These are phyloP conservation scores for Phytophthora pini DNA, from an alignment of 352 stramenopile species.

Conservation along the genomic window DNA sequence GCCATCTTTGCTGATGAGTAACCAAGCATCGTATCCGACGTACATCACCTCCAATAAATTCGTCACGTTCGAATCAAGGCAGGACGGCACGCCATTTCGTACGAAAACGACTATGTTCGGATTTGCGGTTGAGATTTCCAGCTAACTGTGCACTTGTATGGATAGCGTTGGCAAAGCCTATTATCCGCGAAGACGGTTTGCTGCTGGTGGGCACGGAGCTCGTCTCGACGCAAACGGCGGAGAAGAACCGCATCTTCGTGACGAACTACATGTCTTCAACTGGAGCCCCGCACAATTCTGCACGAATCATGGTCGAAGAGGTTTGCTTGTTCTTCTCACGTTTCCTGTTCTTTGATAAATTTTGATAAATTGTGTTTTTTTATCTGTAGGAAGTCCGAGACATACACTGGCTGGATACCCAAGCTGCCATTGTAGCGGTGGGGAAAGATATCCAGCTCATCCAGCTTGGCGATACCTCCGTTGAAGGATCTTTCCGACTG, in stretches of 20 bases:
- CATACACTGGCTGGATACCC: slow-evolving; percentile 64
- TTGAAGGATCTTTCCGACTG: slow-evolving; percentile 38
- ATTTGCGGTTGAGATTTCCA: neutral
- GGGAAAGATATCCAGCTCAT: slow-evolving; percentile 79
- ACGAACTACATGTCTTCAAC: slow-evolving; percentile 49
- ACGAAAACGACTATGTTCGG: slow-evolving; percentile 12
- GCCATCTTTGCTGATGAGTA: slow-evolving; percentile 21
- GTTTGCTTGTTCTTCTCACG: slow-evolving; percentile 32
- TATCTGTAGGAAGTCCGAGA: slow-evolving; percentile 71
- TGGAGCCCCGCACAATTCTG: slow-evolving; percentile 18
- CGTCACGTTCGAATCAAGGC: slow-evolving; percentile 41
- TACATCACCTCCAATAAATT: slow-evolving; percentile 20
- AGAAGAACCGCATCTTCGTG: slow-evolving; percentile 71
- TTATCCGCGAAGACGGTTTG: slow-evolving; percentile 76
- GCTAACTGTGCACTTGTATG: slow-evolving; percentile 13
- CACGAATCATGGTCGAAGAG: slow-evolving; percentile 46
- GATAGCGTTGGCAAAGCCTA: slow-evolving; percentile 76
- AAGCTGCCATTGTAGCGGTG: slow-evolving; percentile 61
- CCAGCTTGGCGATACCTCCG: slow-evolving; percentile 37
- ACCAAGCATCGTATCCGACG: slow-evolving; percentile 12
- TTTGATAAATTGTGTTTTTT: neutral
- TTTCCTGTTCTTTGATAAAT: neutral
- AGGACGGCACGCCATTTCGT: slow-evolving; percentile 50
- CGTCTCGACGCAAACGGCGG: slow-evolving; percentile 1
- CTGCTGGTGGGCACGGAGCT: slow-evolving; percentile 75